Evolutionary conservation across 1,139 yeast genomes (phyloP).

Genomic region (Saccharomyces hybrid): DNA sequence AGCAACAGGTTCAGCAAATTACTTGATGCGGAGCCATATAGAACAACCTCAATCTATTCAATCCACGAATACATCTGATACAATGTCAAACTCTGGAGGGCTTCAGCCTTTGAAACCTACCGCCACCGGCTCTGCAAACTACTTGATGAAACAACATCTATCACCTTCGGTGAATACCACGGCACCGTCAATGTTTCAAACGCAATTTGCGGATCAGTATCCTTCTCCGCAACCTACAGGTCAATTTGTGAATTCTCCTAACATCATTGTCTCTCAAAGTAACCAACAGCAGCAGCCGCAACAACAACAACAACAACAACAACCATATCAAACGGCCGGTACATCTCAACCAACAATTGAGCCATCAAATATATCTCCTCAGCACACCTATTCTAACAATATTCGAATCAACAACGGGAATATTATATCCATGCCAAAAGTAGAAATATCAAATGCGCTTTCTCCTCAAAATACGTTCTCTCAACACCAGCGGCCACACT

Average conservation of each 20-base stretch:
- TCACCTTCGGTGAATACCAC: slow-evolving; percentile 19
- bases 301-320: no score
- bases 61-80: not conserved
- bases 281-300: not conserved
- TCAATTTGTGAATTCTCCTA: slow-evolving; percentile 8
- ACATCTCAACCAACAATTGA: slow-evolving; percentile 1
- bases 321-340: not conserved
- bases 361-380: slow-evolving; percentile 7
- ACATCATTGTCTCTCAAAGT: not conserved
- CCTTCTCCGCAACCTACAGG: slow-evolving; percentile 7
- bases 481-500: slow-evolving; percentile 41
- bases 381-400: not conserved
- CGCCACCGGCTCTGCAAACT: slow-evolving; percentile 31
- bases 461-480: slow-evolving; percentile 40
- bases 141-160: slow-evolving; percentile 28
- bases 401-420: slow-evolving; percentile 11
- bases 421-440: not conserved
- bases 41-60: slow-evolving; percentile 4
- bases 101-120: slow-evolving; percentile 25
- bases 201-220: not conserved
- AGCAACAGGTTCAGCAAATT: slow-evolving; percentile 45
- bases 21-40: slow-evolving; percentile 22
- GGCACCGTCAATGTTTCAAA: not conserved
- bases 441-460: slow-evolving; percentile 27
- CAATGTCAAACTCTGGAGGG: not conserved